phyloP scores from a whole-genome alignment of 2,329 filamentous ascomycete species.

The Coniochaeta hoffmannii region DNA sequence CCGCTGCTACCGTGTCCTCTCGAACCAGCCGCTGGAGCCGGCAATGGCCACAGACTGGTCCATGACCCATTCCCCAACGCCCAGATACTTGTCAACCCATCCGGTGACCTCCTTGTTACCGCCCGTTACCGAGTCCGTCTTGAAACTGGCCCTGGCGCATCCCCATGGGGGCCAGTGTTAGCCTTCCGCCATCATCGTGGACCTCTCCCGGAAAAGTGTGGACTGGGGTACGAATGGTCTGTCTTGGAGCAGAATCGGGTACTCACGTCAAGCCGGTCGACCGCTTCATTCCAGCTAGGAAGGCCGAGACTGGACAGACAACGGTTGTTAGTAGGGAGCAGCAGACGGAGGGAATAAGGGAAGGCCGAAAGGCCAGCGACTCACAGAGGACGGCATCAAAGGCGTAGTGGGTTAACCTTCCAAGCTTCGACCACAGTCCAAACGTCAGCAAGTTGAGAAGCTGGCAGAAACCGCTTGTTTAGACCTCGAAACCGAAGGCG shows the following conservation, averaged over 20 bases:
- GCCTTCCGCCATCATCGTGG: constrained; percentile 14
- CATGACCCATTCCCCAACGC: constrained; percentile 96
- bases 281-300: constrained; percentile 93
- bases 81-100: constrained; percentile 91
- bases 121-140: constrained; percentile 70
- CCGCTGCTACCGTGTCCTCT: constrained; percentile 66
- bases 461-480: constrained; percentile 28
- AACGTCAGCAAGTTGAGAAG: constrained; percentile 62
- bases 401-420: constrained; percentile 87
- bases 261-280: constrained; percentile 97
- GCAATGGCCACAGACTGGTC: constrained; percentile 92
- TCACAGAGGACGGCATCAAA: constrained; percentile 90
- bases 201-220: constrained; percentile 6
- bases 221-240: no score
- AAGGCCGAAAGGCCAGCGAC: constrained; percentile 21
- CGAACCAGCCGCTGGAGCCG: constrained; percentile 82
- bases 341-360: constrained; percentile 13
- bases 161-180: constrained; percentile 37
- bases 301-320: constrained; percentile 67
- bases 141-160: constrained; percentile 65
- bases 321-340: constrained; percentile 12
- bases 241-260: no score
- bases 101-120: constrained; percentile 77
- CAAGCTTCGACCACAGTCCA: constrained; percentile 71
- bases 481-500: constrained; percentile 29